Evolutionary conservation across 2,329 filamentous ascomycete genomes (phyloP).

Genomic region (Alternaria postmessia): DNA sequence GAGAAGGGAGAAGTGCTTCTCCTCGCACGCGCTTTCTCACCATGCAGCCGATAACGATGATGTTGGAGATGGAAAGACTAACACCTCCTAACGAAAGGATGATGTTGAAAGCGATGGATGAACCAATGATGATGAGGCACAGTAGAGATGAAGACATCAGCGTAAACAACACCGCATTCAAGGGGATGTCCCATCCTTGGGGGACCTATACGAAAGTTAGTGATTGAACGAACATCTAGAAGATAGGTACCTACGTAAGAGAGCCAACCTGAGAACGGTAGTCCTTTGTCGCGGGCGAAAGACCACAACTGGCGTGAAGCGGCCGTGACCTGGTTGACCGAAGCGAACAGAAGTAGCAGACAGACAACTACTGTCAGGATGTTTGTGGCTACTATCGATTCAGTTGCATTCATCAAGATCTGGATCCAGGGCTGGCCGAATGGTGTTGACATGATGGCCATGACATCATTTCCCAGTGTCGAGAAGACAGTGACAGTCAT

Average conservation of each 20-base stretch:
- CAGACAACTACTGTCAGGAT: constrained; percentile 23
- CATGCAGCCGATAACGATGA: constrained; percentile 56
- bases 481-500: constrained; percentile 32
- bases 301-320: constrained; percentile 38
- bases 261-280: constrained; percentile 27
- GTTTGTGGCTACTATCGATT: constrained; percentile 25
- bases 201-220: constrained; percentile 17
- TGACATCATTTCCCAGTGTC: constrained; percentile 4
- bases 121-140: constrained; percentile 38
- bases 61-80: constrained; percentile 20
- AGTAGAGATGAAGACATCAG: constrained; percentile 26
- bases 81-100: constrained; percentile 19
- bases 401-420: constrained; percentile 30
- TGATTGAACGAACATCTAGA: background rate
- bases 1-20: constrained; percentile 53
- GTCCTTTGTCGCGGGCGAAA: constrained; percentile 38
- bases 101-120: constrained; percentile 29
- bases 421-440: constrained; percentile 30
- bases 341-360: constrained; percentile 3
- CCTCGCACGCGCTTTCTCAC: constrained; percentile 53
- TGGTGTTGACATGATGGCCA: constrained; percentile 12
- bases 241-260: constrained; percentile 19
- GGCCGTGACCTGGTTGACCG: constrained; percentile 21
- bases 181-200: constrained; percentile 29
- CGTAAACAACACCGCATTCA: constrained; percentile 31